Evolutionary conservation across 352 stramenopile genomes (phyloP).

Genomic region (Aphanomyces invadans): DNA sequence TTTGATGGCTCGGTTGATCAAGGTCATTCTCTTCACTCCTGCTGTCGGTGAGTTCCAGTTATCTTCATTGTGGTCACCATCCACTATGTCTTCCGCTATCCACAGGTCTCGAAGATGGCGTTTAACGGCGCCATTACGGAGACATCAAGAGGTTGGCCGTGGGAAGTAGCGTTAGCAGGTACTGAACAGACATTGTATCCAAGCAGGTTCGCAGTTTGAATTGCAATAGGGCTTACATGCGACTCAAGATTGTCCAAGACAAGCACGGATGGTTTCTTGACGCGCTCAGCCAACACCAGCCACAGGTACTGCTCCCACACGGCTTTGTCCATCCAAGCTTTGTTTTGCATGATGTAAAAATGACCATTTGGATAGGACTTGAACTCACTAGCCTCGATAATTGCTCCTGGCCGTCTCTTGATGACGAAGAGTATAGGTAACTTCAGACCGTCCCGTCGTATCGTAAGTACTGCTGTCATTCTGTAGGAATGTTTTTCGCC

Average conservation of each 20-base stretch:
- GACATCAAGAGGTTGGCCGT: slow-evolving; percentile 24
- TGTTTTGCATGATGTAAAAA: slow-evolving; percentile 25
- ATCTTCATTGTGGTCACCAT: background rate
- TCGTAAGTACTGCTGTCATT: slow-evolving; percentile 24
- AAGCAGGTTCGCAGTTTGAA: background rate
- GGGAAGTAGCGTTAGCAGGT: slow-evolving; percentile 20
- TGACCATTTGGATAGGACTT: slow-evolving; percentile 21
- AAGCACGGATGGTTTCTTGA: slow-evolving; percentile 24
- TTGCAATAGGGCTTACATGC: slow-evolving; percentile 10
- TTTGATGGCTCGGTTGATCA: no score
- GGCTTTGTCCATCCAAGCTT: slow-evolving; percentile 26
- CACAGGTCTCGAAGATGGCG: background rate
- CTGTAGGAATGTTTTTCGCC: slow-evolving; percentile 25
- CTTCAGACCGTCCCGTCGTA: slow-evolving; percentile 26
- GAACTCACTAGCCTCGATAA: slow-evolving; percentile 24
- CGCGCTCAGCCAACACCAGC: background rate
- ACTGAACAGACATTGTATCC: slow-evolving; percentile 13
- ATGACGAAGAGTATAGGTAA: slow-evolving; percentile 28
- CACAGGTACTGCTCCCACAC: slow-evolving; percentile 25
- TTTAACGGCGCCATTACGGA: slow-evolving; percentile 25
- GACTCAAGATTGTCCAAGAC: slow-evolving; percentile 28
- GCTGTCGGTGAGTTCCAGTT: no score
- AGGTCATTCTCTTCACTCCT: no score
- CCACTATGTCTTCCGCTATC: background rate
- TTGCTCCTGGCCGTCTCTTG: slow-evolving; percentile 14